Base-by-base conservation (phyloP, 2,329 filamentous ascomycete genomes). In the Phaeosphaeria sp. region DNA sequence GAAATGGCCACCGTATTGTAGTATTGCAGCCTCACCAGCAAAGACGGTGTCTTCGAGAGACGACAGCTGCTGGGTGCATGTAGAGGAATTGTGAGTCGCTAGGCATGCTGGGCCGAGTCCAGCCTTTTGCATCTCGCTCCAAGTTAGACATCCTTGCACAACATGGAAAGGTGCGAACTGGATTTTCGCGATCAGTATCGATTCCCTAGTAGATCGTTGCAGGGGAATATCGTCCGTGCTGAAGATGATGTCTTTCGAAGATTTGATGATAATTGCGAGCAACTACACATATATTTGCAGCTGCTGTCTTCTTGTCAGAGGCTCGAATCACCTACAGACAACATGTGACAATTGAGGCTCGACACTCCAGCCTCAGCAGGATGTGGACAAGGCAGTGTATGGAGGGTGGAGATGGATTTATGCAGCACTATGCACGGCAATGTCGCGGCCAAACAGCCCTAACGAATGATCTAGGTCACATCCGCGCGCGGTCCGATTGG, bases 401-500 rank as follows among this genome's bases (percentile, higher is more conserved):
- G 21, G 47, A 47, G 22, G 21, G 25, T 22, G 27, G 27, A 21
- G 36, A 41, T 18, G 43, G 21, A 15, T 58, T 63, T 58, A 63
- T 63, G 63, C 60, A 63, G 17, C 10, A 39, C 27, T 50, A 36
- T 36, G 30, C 30, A 36, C 30, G 30, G 30, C 30, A 36, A 36
- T 36, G 30, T 36, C 30, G 30, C 21, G 50, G 46, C 17, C 21
- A 46, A 7, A 36, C 55, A 64, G 64, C 57, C 59, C 55, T 62
- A 54, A 30, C 48, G 41, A 60, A 57, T 55, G 52, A 46, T 41
- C 17, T 23, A 27, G 10, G 41, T 3, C 20, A 21, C 17, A 18
- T 43, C n/a, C 42, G 55, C 30, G 23, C 49, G 43, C 20, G 18
- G 23, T 21, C 47, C 60, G 52, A 62, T 66, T 63, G 63, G 60